Evolutionary conservation across 1,139 yeast species (phyloP).

Genomic region (Citeromyces hawaiiensis): DNA sequence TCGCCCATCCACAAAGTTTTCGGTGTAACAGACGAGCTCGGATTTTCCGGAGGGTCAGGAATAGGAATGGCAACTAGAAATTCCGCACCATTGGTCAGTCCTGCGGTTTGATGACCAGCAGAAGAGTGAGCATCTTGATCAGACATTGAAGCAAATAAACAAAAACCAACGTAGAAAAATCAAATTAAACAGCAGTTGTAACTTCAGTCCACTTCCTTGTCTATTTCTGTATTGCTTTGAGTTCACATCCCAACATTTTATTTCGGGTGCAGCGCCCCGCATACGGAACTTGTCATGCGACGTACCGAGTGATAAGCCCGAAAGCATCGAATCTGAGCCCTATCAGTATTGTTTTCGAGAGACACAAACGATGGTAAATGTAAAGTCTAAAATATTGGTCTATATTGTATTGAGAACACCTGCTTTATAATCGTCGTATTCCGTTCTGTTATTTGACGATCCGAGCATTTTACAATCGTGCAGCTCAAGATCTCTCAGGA

Average conservation of each 20-base stretch:
- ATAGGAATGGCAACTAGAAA: constrained; percentile 11
- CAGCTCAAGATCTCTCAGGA: no score
- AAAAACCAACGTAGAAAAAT: constrained; percentile 2
- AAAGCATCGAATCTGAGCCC: no score
- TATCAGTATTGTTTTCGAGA: no score
- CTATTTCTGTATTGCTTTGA: not conserved
- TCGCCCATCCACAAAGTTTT: constrained; percentile 86
- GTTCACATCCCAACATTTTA: not conserved
- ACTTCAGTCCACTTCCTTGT: not conserved
- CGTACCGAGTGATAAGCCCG: no score
- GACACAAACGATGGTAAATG: no score
- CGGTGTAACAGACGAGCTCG: constrained; percentile 20
- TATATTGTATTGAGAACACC: no score
- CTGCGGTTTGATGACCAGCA: not conserved
- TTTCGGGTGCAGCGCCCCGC: not conserved
- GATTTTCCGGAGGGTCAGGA: constrained; percentile 33
- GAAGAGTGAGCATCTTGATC: not conserved
- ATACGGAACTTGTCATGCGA: no score
- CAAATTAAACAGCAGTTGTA: not conserved
- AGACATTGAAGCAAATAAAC: not conserved
- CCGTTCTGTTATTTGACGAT: no score
- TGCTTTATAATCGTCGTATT: no score
- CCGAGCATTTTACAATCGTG: no score
- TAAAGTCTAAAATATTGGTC: no score
- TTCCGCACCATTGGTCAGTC: not conserved